Evolutionary conservation across 1,139 yeast species (phyloP).

Genomic region (Candida pseudoviswanathii): DNA sequence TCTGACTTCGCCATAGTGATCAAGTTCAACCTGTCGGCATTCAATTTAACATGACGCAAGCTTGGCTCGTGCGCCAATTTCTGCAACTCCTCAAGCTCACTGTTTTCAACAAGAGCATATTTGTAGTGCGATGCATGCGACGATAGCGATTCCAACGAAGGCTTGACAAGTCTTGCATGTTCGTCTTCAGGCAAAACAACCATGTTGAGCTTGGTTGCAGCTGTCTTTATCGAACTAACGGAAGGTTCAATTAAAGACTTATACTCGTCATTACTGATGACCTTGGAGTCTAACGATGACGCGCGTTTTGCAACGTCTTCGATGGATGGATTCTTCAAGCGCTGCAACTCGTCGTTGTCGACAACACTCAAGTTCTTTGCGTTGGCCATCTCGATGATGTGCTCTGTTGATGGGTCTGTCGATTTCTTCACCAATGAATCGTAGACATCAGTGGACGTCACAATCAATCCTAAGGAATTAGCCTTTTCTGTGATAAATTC

Average conservation of each 20-base stretch:
- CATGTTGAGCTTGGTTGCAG: constrained; percentile 18
- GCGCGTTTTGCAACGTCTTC: constrained; percentile 17
- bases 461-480: constrained; percentile 33
- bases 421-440: constrained; percentile 29
- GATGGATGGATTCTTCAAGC: constrained; percentile 11
- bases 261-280: constrained; percentile 18
- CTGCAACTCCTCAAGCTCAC: constrained; percentile 22
- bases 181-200: constrained; percentile 21
- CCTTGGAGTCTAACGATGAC: constrained; percentile 10
- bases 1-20: constrained; percentile 37
- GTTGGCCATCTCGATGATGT: constrained; percentile 34
- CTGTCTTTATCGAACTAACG: constrained; percentile 20
- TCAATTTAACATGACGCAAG: constrained; percentile 34
- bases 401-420: constrained; percentile 24
- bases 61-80: constrained; percentile 34
- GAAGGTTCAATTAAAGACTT: constrained; percentile 25
- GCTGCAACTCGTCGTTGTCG: constrained; percentile 14
- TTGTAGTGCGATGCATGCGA: constrained; percentile 18
- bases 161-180: constrained; percentile 17
- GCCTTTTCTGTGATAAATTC: constrained; percentile 32
- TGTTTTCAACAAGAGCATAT: constrained; percentile 11
- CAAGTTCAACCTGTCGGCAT: constrained; percentile 39
- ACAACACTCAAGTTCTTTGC: constrained; percentile 10
- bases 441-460: constrained; percentile 31
- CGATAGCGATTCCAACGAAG: constrained; percentile 29